Conservation (phyloP, 83 land plant species). For the Thuja plicata region DNA sequence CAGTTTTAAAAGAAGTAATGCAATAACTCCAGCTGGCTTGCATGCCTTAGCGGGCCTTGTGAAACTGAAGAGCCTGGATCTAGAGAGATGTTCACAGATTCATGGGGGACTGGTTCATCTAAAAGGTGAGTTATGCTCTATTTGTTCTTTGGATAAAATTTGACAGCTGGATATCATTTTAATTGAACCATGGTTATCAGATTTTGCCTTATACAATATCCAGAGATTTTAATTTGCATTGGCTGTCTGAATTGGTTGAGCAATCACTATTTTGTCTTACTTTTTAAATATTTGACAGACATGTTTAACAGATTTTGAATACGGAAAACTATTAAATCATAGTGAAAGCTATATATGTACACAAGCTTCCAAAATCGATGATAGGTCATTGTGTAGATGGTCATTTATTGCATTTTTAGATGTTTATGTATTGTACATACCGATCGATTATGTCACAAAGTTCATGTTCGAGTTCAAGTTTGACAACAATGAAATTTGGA, state of each 20-base stretch:
- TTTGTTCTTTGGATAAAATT: not conserved
- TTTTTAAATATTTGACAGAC: not conserved
- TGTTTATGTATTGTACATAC: not conserved
- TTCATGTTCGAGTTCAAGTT: too few species aligned
- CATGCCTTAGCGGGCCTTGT: constrained; percentile 57
- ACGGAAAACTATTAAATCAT: not conserved
- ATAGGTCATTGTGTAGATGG: not conserved
- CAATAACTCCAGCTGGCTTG: constrained; percentile 80
- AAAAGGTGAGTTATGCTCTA: constrained; percentile 47
- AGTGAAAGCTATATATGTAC: not conserved
- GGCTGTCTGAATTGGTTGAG: not conserved
- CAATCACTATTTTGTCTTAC: not conserved
- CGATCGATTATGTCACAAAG: too few species aligned
- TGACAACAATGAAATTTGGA: too few species aligned
- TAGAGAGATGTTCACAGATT: constrained; percentile 83
- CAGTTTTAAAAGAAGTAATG: constrained; percentile 74
- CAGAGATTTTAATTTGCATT: not conserved
- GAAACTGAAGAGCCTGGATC: constrained; percentile 72
- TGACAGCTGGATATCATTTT: not conserved
- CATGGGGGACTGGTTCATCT: constrained; percentile 91
- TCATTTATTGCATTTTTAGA: not conserved
- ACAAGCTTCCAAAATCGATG: not conserved
- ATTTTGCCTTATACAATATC: not conserved
- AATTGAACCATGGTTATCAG: not conserved
- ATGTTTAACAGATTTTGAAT: not conserved